A percentile compares a stretch with the other conserved stretches of the same genome.
phyloP scores from a whole-genome alignment of 1,139 yeast genomes.

The Torulaspora pretoriensis region DNA sequence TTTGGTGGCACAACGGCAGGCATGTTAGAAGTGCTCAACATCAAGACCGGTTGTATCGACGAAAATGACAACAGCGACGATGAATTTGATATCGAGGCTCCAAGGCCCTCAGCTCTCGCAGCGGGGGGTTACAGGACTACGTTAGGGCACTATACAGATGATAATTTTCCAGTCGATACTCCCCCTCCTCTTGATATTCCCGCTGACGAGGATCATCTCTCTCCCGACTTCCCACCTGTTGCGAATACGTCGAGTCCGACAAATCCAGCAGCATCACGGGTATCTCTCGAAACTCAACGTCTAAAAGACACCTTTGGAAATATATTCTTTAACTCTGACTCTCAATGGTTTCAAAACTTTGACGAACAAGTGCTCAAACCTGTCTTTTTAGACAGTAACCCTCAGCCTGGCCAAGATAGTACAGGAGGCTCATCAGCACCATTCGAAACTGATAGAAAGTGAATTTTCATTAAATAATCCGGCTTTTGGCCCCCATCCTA shows the following conservation, averaged over 20 bases:
- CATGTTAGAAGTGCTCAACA: conserved; percentile 92
- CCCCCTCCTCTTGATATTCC: conserved; percentile 10
- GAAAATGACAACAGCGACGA: conserved; percentile 84
- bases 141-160: conserved; percentile 30
- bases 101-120: conserved; percentile 38
- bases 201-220: conserved; percentile 2
- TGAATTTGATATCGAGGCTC: conserved; percentile 89
- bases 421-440: conserved; percentile 8
- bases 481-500: background rate
- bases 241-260: conserved; percentile 5
- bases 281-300: conserved; percentile 22
- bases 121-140: conserved; percentile 15
- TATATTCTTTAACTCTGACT: conserved; percentile 56
- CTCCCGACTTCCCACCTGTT: conserved; percentile 15
- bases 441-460: conserved; percentile 2
- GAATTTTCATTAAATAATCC: background rate
- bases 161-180: conserved; percentile 16
- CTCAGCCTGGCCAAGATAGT: conserved; percentile 10
- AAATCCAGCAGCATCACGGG: conserved; percentile 12
- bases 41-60: conserved; percentile 84
- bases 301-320: conserved; percentile 36
- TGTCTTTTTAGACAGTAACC: conserved; percentile 64
- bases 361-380: conserved; percentile 97
- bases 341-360: conserved; percentile 87
- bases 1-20: conserved; percentile 99